Conservation (phyloP, 2,329 filamentous ascomycete species). For the Tolypocladium ophioglossoides region DNA sequence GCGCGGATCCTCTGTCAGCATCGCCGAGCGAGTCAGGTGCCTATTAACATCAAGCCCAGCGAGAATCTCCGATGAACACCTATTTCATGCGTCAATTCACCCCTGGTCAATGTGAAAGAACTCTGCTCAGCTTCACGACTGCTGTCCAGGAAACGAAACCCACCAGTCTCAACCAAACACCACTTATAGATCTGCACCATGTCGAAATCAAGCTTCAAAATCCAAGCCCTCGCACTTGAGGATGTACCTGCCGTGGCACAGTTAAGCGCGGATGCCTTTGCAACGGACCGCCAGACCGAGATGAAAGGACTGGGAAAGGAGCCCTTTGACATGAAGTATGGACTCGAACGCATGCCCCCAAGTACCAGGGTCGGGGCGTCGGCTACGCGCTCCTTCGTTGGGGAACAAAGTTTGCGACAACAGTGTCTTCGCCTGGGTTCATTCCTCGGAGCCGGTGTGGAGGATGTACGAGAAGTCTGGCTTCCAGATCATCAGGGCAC, state of each 20-base stretch:
- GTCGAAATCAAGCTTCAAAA: slow-evolving; percentile 9
- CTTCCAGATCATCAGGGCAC: slow-evolving; percentile 15
- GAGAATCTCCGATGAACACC: not conserved
- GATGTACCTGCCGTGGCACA: slow-evolving; percentile 19
- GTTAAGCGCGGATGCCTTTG: slow-evolving; percentile 18
- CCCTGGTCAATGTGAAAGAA: too few relatives aligned
- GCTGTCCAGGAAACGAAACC: not conserved
- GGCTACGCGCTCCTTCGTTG: slow-evolving; percentile 20
- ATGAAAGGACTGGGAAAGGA: slow-evolving; percentile 21
- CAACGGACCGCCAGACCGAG: slow-evolving; percentile 22
- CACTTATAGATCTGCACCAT: slow-evolving; percentile 1
- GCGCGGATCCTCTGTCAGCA: not conserved
- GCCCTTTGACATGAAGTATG: slow-evolving; percentile 17
- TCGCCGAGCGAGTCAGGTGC: not conserved
- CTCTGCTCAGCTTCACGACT: not conserved
- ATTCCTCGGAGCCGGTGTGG: slow-evolving; percentile 21
- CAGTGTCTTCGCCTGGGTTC: slow-evolving; percentile 21
- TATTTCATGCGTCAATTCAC: not conserved
- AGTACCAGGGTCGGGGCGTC: slow-evolving; percentile 18
- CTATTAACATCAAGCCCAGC: not conserved
- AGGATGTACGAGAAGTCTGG: slow-evolving; percentile 18
- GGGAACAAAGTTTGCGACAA: slow-evolving; percentile 17
- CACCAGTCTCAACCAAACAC: not conserved
- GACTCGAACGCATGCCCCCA: slow-evolving; percentile 14
- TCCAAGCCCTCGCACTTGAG: slow-evolving; percentile 10